phyloP scores from a whole-genome alignment of 78 protist genomes.

The Abeoforma whisleri region DNA sequence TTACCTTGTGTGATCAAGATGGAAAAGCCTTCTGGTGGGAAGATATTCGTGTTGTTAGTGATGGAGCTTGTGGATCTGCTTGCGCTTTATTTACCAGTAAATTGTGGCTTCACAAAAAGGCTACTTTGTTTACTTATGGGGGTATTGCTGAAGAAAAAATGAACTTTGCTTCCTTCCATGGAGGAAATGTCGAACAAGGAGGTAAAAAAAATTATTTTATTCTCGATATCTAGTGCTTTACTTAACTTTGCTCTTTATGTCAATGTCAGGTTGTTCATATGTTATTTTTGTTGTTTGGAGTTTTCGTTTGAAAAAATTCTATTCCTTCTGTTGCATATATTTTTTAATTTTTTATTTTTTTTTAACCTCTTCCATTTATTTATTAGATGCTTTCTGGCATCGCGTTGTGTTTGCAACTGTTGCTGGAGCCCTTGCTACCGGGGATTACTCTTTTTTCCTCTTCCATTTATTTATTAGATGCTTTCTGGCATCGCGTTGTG shows the following conservation, averaged over 20 bases:
- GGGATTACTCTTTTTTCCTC: not conserved
- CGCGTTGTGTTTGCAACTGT: not conserved
- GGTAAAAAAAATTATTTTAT: too few relatives aligned
- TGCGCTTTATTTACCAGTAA: not conserved
- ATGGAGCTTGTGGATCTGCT: slow-evolving; percentile 7
- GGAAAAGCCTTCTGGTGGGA: too few relatives aligned
- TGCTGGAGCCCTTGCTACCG: slow-evolving; percentile 5
- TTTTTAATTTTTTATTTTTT: too few relatives aligned
- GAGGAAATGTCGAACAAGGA: slow-evolving; percentile 12
- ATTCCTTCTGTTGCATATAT: too few relatives aligned
- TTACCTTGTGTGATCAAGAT: too few relatives aligned
- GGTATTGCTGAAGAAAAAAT: not conserved
- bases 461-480: too few relatives aligned
- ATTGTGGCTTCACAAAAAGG: slow-evolving; percentile 13
- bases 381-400: not conserved
- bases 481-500: not conserved
- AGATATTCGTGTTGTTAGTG: not conserved
- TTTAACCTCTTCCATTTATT: too few relatives aligned
- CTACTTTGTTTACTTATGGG: slow-evolving; percentile 3
- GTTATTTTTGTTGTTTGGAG: too few relatives aligned
- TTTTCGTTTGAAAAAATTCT: too few relatives aligned
- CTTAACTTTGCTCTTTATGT: too few relatives aligned
- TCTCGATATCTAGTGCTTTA: too few relatives aligned
- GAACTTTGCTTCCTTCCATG: slow-evolving; percentile 1
- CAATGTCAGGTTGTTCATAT: too few relatives aligned